phyloP scores from a whole-genome alignment of 805 yeast genomes.

The Candida corydali region DNA sequence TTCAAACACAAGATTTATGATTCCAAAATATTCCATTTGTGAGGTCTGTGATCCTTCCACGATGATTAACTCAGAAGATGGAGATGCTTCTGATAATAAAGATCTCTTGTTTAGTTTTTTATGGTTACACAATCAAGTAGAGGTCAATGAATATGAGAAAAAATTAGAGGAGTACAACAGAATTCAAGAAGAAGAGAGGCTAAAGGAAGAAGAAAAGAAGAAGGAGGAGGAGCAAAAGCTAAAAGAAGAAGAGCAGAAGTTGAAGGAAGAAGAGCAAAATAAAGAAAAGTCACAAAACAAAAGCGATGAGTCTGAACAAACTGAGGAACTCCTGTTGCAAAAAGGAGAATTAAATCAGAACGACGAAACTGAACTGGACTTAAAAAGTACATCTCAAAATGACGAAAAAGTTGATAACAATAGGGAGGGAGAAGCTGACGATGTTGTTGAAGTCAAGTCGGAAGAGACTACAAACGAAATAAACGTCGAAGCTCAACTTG shows the following conservation, averaged over 20 bases:
- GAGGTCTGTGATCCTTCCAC: constrained; percentile 43
- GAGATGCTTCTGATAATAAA: constrained; percentile 16
- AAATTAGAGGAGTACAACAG: constrained; percentile 25
- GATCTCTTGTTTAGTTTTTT: constrained; percentile 47
- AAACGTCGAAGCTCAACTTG: too few species aligned
- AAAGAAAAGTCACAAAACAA: constrained; percentile 13
- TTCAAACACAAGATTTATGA: constrained; percentile 63
- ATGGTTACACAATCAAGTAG: constrained; percentile 48
- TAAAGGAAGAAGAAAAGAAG: constrained; percentile 12
- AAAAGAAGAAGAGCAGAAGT: constrained; percentile 11
- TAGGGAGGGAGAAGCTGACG: constrained; percentile 13
- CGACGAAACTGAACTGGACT: constrained; percentile 3
- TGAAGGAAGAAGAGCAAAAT: constrained; percentile 11
- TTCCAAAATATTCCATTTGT: constrained; percentile 75
- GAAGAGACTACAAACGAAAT: too few species aligned
- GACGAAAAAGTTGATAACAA: too few species aligned
- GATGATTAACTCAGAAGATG: constrained; percentile 21
- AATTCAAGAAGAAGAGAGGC: constrained; percentile 21
- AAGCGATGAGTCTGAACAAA: not conserved
- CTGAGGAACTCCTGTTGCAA: not conserved
- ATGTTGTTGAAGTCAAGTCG: constrained; percentile 5
- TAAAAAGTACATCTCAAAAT: not conserved
- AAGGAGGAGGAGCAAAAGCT: constrained; percentile 22
- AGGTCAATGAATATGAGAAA: constrained; percentile 43
- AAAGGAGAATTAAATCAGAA: constrained; percentile 9